Base-by-base conservation (phyloP, 345 rosid genomes). In the Boechera retrofracta region DNA sequence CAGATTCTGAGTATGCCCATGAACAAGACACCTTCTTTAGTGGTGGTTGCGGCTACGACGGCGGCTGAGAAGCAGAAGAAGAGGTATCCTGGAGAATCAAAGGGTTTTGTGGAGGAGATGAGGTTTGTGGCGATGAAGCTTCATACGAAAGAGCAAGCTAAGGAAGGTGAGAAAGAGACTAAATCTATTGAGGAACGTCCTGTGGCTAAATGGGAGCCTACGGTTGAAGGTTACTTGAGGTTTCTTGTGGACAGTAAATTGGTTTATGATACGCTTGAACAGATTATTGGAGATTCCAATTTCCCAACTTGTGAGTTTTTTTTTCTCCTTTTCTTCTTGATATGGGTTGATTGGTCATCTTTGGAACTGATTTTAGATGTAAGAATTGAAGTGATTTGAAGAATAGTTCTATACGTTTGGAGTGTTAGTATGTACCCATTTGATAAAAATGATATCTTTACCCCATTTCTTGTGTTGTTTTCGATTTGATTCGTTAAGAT, bases 91-190 rank as follows among this genome's bases (percentile, higher is more conserved):
- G 96, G 97, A 2, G 96, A 92, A 88, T 87, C 95, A 0, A 92
- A 95, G 69, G 99, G 98, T 39, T 92, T 95, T 75, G 97, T 95
- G 74, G 99, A 95, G 85, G 99, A 95, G 91, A 92, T 95, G 99
- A 92, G 98, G 80, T 95, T 90, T 72, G 94, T 90, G 75, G 99
- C 99, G 7, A 95, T 95, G 99, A 92, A 80, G 70, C 77, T 90
- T 73, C 98, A 95, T 59, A 90, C 98, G 0, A 90, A 73, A 52
- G 97, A 92, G 49, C 99, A 95, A 76, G 90, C 98, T 2, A 88
- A 84, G 67, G 98, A 92, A 78, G 99, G 98, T 13, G 89, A 92
- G 85, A 95, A 87, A 83, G 90, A 87, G 55, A 89, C 82, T 8
- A 82, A 89, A 80, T 26, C 82, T 75, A 93, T 90, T 0, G 92